Percentiles rank a stretch among this genome's conserved stretches.
Evolutionary conservation across 495 filamentous ascomycete species (phyloP).

Genomic region (Penicillium canescens): DNA sequence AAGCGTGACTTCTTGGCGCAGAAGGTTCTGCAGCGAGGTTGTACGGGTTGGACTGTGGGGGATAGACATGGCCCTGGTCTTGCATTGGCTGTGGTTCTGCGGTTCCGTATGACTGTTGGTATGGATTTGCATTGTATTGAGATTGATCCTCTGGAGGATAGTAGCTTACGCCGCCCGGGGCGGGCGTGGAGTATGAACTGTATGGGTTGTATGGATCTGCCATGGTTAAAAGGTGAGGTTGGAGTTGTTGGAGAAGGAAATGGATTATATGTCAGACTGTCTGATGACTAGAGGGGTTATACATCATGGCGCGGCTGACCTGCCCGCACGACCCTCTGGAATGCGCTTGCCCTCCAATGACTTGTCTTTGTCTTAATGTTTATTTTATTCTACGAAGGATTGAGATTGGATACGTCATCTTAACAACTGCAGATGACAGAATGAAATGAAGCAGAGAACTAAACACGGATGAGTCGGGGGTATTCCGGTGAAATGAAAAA

Average conservation of each 20-base stretch:
- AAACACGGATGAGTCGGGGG: conserved; percentile 25
- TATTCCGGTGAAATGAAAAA: conserved; percentile 23
- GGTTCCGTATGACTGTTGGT: conserved; percentile 8
- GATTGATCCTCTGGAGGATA: conserved; percentile 26
- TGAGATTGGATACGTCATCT: conserved; percentile 18
- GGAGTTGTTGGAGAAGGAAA: background rate
- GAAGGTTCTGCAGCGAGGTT: conserved; percentile 18
- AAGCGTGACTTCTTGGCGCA: conserved; percentile 36
- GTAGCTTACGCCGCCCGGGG: conserved; percentile 29
- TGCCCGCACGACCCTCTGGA: conserved; percentile 26
- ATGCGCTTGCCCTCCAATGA: conserved; percentile 23
- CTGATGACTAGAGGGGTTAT: conserved; percentile 13
- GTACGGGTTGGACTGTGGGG: background rate
- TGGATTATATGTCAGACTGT: conserved; percentile 3
- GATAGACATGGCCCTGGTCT: background rate
- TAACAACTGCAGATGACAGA: conserved; percentile 9
- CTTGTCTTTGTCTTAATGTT: background rate
- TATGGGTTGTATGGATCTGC: conserved; percentile 53
- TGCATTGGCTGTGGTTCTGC: conserved; percentile 14
- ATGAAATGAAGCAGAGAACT: conserved; percentile 5
- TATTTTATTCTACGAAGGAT: conserved; percentile 2
- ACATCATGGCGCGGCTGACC: conserved; percentile 31
- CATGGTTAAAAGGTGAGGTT: conserved; percentile 28
- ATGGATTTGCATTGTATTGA: conserved; percentile 8
- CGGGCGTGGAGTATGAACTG: conserved; percentile 23